phyloP scores from a whole-genome alignment of 345 rosid species.

The Microthlaspi erraticum region DNA sequence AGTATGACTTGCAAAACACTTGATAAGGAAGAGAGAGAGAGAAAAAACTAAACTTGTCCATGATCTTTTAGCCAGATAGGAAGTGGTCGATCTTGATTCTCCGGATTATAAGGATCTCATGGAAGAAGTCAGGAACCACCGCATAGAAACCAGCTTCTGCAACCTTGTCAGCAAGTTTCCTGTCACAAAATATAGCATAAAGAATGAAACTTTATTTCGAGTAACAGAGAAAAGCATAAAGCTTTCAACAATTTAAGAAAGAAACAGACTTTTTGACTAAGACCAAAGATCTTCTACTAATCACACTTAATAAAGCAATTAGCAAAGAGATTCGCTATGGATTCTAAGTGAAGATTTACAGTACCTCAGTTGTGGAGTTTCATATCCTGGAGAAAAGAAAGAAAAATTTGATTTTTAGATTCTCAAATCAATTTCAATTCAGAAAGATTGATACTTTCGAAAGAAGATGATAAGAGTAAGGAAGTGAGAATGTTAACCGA shows the following conservation, averaged over 20 bases:
- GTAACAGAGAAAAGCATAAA: background rate
- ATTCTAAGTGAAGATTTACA: background rate
- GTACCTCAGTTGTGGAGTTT: conserved; percentile 85
- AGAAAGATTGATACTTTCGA: background rate
- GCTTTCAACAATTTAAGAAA: no score
- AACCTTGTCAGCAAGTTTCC: conserved; percentile 83
- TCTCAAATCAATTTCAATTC: conserved; percentile 7
- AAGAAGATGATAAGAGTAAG: background rate
- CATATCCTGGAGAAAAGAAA: conserved; percentile 62
- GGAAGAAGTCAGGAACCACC: conserved; percentile 70
- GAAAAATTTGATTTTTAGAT: background rate
- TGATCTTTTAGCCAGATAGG: conserved; percentile 72
- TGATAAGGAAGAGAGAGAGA: conserved; percentile 1
- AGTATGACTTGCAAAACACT: conserved; percentile 42
- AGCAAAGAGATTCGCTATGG: conserved; percentile 5
- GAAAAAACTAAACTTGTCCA: conserved; percentile 55
- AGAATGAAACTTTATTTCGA: background rate
- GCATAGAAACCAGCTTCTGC: conserved; percentile 75
- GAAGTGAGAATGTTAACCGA: conserved; percentile 46
- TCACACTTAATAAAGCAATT: conserved; percentile 4
- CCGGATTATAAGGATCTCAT: conserved; percentile 61
- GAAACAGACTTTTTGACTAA: no score
- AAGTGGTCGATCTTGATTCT: conserved; percentile 49
- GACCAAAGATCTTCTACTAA: background rate
- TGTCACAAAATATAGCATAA: conserved; percentile 31